These are phyloP conservation scores for Urostyla sp. DNA, from an alignment of 73 alveolate species.

Conservation along the genomic window DNA sequence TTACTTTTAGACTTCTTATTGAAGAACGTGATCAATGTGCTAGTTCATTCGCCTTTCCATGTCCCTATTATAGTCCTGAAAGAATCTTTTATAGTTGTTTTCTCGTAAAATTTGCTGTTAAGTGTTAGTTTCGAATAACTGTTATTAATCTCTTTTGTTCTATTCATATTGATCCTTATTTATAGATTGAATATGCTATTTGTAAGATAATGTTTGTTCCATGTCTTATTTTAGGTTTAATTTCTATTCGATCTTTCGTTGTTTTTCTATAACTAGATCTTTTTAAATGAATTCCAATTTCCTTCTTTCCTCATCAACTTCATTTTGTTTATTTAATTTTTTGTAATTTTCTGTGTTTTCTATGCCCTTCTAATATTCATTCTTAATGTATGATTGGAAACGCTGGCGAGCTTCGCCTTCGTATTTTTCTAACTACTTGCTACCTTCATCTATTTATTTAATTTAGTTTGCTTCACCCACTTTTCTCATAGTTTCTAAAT, in stretches of 20 bases:
- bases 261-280: conserved; percentile 21
- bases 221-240: conserved; percentile 3
- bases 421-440: not conserved
- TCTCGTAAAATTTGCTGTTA: conserved; percentile 44
- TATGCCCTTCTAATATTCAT: not conserved
- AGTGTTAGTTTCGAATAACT: conserved; percentile 33
- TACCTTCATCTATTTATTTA: not conserved
- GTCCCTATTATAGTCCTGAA: conserved; percentile 54
- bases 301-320: conserved; percentile 4
- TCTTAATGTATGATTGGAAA: conserved; percentile 3
- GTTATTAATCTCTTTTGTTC: conserved; percentile 53
- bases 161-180: conserved; percentile 17
- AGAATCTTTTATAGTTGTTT: conserved; percentile 57
- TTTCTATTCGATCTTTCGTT: conserved; percentile 2
- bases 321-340: conserved; percentile 9
- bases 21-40: conserved; percentile 51
- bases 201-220: conserved; percentile 26
- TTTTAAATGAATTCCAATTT: not conserved
- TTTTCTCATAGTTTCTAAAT: conserved; percentile 2
- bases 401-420: not conserved
- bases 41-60: conserved; percentile 58
- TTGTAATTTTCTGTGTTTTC: not conserved
- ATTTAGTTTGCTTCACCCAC: conserved; percentile 11
- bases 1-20: conserved; percentile 37
- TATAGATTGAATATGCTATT: conserved; percentile 6